Evolutionary conservation across 2,329 filamentous ascomycete species (phyloP).

Genomic region (Fusarium sp.): DNA sequence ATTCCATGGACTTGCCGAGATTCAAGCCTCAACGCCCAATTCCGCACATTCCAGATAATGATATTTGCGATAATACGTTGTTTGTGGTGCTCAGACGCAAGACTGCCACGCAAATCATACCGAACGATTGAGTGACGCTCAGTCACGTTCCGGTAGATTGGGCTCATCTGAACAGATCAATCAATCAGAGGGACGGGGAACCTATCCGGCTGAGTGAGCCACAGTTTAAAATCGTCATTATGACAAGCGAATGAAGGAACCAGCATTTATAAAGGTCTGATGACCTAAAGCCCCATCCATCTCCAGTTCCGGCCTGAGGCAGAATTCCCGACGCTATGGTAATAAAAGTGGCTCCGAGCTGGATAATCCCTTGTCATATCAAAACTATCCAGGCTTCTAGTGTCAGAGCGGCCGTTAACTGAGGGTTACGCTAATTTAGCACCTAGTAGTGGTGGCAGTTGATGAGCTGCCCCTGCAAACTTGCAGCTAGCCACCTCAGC

Average conservation of each 20-base stretch:
- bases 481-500: neutral
- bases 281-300: neutral
- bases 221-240: neutral
- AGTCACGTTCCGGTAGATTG: neutral
- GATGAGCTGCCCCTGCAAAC: neutral
- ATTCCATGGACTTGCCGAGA: neutral
- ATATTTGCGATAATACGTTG: neutral
- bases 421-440: neutral
- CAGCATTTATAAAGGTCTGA: neutral
- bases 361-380: neutral
- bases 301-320: neutral
- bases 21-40: neutral
- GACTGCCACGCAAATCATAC: neutral
- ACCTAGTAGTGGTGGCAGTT: neutral
- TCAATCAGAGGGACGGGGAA: neutral
- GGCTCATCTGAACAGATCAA: neutral
- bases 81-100: neutral
- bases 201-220: neutral
- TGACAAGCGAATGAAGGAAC: neutral
- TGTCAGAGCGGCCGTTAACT: neutral
- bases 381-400: too few species aligned
- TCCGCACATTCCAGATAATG: neutral
- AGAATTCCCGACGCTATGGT: neutral
- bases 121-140: neutral
- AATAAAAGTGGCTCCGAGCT: neutral